A percentile compares a stretch with the other conserved stretches of the same genome.
Conservation (phyloP, 176 grass and related monocot species). For the Hyparrhenia diplandra region DNA sequence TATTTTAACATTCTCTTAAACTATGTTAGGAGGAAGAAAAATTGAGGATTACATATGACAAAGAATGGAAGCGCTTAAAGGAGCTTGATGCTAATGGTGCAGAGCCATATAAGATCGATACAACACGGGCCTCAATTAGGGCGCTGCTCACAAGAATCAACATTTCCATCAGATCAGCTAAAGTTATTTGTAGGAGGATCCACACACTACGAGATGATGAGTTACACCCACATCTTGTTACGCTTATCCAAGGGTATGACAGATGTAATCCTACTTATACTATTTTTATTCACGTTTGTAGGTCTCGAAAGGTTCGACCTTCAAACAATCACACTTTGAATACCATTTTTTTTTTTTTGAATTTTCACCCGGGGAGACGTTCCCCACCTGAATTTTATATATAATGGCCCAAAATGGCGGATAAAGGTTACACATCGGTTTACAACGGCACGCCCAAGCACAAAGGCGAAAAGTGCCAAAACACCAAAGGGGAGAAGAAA, state of each 20-base stretch:
- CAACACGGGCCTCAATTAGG: conserved; percentile 45
- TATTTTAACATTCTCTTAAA: conserved; percentile 1
- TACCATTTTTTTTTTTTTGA: not conserved
- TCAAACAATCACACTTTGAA: not conserved
- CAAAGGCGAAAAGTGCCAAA: no score
- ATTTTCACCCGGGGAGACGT: no score
- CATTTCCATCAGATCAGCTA: conserved; percentile 60
- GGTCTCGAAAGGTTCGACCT: not conserved
- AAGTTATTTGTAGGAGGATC: conserved; percentile 74
- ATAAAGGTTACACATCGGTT: no score
- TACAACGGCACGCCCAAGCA: no score
- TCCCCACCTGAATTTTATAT: no score
- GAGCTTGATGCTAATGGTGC: conserved; percentile 60
- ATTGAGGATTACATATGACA: conserved; percentile 73
- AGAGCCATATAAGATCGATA: conserved; percentile 63
- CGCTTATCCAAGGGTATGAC: conserved; percentile 78
- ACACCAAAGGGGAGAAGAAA: no score
- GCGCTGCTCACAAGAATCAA: conserved; percentile 61
- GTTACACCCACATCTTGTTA: conserved; percentile 52
- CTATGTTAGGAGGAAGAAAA: conserved; percentile 74
- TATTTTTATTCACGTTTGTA: not conserved
- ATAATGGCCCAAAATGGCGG: no score
- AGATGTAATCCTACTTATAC: not conserved
- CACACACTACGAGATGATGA: conserved; percentile 76
- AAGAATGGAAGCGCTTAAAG: conserved; percentile 74